Conservation (phyloP, 805 yeast species). For the Candida awuae region DNA sequence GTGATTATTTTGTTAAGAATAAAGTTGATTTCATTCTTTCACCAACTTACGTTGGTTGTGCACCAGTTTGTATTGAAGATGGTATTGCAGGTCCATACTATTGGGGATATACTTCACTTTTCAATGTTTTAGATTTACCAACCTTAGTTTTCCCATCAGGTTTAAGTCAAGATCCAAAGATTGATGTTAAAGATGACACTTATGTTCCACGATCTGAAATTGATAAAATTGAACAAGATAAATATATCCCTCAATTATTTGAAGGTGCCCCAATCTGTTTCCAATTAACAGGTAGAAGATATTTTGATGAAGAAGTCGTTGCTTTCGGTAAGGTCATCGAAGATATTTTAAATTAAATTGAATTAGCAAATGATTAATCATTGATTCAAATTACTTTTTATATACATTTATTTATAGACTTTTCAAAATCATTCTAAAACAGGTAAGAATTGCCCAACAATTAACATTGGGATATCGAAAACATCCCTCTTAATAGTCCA, state of each 20-base stretch:
- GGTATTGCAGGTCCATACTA: constrained; percentile 43
- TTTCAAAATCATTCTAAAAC: constrained; percentile 34
- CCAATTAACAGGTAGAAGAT: constrained; percentile 48
- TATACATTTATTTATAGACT: too few relatives aligned
- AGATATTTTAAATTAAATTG: constrained; percentile 21
- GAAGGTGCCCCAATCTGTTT: constrained; percentile 48
- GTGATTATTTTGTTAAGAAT: constrained; percentile 42
- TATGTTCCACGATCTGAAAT: constrained; percentile 37
- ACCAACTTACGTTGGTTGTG: constrained; percentile 62
- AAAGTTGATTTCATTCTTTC: constrained; percentile 58
- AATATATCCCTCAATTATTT: constrained; percentile 40
- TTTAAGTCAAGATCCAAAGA: constrained; percentile 40
- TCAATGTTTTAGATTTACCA: constrained; percentile 67
- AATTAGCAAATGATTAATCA: background rate
- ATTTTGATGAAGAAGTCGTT: constrained; percentile 49
- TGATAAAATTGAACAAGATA: constrained; percentile 41
- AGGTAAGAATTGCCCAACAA: constrained; percentile 75
- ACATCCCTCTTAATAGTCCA: constrained; percentile 83
- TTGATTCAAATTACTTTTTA: background rate
- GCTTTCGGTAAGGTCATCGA: constrained; percentile 28
- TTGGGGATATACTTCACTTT: constrained; percentile 76
- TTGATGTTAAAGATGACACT: constrained; percentile 40
- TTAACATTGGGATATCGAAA: constrained; percentile 77
- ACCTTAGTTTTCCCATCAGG: constrained; percentile 59
- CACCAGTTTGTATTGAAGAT: constrained; percentile 53